Conservation (phyloP, 1,284 basidiomycete species). For the Papiliotrema terrestris region DNA sequence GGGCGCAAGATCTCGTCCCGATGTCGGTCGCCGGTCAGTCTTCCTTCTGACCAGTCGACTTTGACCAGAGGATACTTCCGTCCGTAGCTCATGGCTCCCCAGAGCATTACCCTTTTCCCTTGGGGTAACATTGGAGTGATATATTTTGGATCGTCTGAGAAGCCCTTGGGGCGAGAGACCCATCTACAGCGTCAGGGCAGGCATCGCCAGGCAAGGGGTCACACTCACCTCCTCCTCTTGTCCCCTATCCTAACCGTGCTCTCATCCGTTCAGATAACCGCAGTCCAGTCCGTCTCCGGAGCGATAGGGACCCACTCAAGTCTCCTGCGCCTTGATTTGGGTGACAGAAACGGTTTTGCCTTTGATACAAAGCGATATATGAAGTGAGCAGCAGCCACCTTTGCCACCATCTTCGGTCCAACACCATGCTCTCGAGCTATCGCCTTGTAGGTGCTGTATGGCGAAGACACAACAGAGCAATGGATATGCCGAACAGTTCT, state of each 20-base stretch:
- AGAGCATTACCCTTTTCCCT: conserved; percentile 10
- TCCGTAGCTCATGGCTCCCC: conserved; percentile 18
- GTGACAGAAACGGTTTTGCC: background rate
- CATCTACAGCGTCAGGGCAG: conserved; percentile 1
- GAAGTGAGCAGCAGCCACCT: background rate
- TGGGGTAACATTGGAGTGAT: conserved; percentile 2
- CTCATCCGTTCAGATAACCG: conserved; percentile 16
- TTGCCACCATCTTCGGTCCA: background rate
- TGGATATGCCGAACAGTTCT: background rate
- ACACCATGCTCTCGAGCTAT: background rate
- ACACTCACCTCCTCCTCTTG: background rate
- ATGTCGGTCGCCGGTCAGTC: conserved; percentile 17
- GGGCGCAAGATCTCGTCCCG: conserved; percentile 13
- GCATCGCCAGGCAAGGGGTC: background rate
- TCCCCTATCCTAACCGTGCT: conserved; percentile 4
- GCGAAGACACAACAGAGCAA: background rate
- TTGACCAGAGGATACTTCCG: conserved; percentile 5
- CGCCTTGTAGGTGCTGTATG: background rate
- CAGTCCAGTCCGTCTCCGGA: conserved; percentile 44
- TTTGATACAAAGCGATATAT: background rate
- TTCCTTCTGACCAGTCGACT: conserved; percentile 5
- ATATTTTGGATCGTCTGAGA: conserved; percentile 5
- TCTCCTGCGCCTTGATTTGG: background rate
- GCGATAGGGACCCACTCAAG: background rate
- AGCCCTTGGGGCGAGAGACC: conserved; percentile 9